phyloP scores from a whole-genome alignment of 495 filamentous ascomycete species.

The Penicillium ucsense region DNA sequence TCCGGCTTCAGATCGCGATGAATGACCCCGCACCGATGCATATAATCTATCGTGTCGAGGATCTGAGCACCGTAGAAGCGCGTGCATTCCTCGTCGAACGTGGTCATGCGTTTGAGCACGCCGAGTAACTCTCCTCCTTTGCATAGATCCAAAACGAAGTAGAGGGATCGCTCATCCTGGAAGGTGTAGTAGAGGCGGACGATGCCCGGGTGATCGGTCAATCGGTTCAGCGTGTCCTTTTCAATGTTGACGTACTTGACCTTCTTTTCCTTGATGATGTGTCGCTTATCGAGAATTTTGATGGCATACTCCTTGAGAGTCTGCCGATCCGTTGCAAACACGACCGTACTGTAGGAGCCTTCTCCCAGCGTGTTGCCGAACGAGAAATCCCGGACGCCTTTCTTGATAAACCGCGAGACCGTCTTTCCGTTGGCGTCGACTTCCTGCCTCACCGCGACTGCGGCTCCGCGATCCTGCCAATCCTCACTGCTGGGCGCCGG shows the following conservation, averaged over 20 bases:
- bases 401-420: conserved; percentile 78
- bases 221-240: conserved; percentile 91
- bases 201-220: conserved; percentile 94
- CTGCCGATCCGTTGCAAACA: conserved; percentile 89
- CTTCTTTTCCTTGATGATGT: conserved; percentile 99
- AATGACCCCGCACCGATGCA: conserved; percentile 94
- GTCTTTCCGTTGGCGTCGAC: conserved; percentile 73
- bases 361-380: conserved; percentile 91
- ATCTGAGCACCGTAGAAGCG: conserved; percentile 95
- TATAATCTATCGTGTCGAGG: conserved; percentile 91
- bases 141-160: conserved; percentile 93
- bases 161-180: conserved; percentile 90
- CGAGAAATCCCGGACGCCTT: conserved; percentile 92
- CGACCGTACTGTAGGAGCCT: conserved; percentile 95
- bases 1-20: conserved; percentile 97
- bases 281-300: conserved; percentile 96
- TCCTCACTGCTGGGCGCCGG: conserved; percentile 70
- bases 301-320: conserved; percentile 95
- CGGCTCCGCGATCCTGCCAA: conserved; percentile 90
- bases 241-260: conserved; percentile 99
- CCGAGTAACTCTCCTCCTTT: conserved; percentile 88
- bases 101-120: conserved; percentile 83
- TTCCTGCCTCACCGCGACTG: conserved; percentile 68
- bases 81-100: conserved; percentile 94
- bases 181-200: conserved; percentile 98